Evolutionary conservation across 768 basidiomycete genomes (phyloP), one percentile per base, ranked within the genome.

Genomic region (Mycena albidolilacea): DNA sequence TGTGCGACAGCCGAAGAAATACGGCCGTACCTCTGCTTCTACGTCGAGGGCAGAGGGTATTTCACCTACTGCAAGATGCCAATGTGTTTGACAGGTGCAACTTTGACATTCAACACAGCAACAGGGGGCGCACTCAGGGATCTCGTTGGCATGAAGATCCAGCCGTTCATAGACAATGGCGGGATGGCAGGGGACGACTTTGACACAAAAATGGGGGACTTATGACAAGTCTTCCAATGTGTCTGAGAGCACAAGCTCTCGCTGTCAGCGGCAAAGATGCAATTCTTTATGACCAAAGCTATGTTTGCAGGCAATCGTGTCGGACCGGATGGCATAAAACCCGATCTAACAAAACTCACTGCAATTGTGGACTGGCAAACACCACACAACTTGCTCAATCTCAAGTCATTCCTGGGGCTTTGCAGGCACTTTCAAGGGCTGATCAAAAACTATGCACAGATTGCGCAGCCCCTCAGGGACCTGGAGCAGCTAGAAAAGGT

Each of bases 91-190:
- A 83, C 81, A 0, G 85, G 84, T 0, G 81, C 82, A 4, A 85
- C 85, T 15, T 77, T 83, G 0, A 79, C 78, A 10, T 86, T 86
- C 61, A 75, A 71, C 10, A 55, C 80, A 14, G 73, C 81, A 67
- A 82, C 80, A 0, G 81, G 80, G 0, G 37, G 63, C 0, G 52
- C 70, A 0, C 64, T 84, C 6, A 69, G 78, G 0, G 80, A 83
- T 61, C 23, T 83, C 3, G 61, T 83, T 2, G 76, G 77, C 5
- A 65, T 72, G 0, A 68, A 65, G 0, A 7, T 84, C 10, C 82
- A 84, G 62, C 67, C 81, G 3, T 86, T 84, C 23, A 81, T 87
- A 0, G 84, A 87, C 50, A 81, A 87, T 67, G 80, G 83, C 0
- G 81, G 79, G 0, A 64, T 78, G 15, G 78, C 80, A 21, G 81